A percentile compares a stretch with the other conserved stretches of the same genome.
Evolutionary conservation across 2,329 filamentous ascomycete genomes (phyloP).

Genomic region (Aspergillus sp.): DNA sequence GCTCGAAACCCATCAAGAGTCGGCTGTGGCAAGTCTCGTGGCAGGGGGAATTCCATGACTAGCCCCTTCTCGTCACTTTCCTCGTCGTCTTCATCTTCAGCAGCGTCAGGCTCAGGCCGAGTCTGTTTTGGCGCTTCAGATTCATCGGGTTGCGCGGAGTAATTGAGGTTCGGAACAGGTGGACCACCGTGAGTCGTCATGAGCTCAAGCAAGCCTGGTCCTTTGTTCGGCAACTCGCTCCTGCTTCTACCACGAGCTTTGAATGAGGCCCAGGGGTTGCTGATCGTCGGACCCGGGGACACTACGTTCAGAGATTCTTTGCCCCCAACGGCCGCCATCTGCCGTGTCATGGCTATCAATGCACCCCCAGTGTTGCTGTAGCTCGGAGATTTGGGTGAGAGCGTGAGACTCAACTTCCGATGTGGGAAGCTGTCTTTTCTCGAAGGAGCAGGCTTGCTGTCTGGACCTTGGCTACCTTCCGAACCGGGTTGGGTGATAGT

Average conservation of each 20-base stretch:
- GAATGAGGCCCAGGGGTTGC: slow-evolving; percentile 52
- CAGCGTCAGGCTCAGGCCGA: slow-evolving; percentile 26
- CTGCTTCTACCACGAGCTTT: slow-evolving; percentile 58
- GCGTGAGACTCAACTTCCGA: slow-evolving; percentile 44
- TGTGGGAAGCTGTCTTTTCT: slow-evolving; percentile 41
- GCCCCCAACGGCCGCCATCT: slow-evolving; percentile 50
- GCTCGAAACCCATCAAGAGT: slow-evolving; percentile 76
- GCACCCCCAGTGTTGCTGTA: slow-evolving; percentile 44
- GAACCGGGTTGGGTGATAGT: slow-evolving; percentile 32
- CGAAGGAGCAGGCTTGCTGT: slow-evolving; percentile 26
- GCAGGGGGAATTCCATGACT: slow-evolving; percentile 64
- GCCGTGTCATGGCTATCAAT: slow-evolving; percentile 51
- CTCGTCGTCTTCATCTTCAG: slow-evolving; percentile 59
- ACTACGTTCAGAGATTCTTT: slow-evolving; percentile 63
- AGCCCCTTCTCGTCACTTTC: slow-evolving; percentile 65
- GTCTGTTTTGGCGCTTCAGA: slow-evolving; percentile 21
- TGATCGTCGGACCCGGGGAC: slow-evolving; percentile 38
- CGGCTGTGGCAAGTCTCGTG: slow-evolving; percentile 71
- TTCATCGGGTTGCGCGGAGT: slow-evolving; percentile 40
- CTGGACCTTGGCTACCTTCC: slow-evolving; percentile 29
- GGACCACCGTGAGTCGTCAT: slow-evolving; percentile 63
- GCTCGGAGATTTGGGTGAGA: slow-evolving; percentile 42
- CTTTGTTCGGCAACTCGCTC: slow-evolving; percentile 57
- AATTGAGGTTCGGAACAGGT: slow-evolving; percentile 60
- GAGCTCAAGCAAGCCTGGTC: slow-evolving; percentile 55